phyloP scores from a whole-genome alignment of 2,329 filamentous ascomycete species.

The Colletotrichum sp. region DNA sequence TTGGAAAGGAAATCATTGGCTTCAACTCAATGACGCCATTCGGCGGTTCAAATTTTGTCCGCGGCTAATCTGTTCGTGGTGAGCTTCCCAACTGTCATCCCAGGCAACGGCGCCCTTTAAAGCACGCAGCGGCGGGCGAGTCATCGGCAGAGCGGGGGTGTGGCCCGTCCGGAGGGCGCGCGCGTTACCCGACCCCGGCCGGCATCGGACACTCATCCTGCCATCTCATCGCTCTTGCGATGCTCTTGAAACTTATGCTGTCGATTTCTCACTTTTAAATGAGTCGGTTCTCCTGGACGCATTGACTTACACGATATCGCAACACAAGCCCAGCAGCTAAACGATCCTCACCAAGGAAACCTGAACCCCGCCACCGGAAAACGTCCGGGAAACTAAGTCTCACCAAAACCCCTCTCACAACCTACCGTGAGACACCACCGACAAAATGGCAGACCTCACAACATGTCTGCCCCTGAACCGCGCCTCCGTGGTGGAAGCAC shows the following conservation, averaged over 20 bases:
- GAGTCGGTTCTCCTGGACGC: fast-evolving
- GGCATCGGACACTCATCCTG: not conserved
- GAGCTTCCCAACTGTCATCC: not conserved
- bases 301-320: not conserved
- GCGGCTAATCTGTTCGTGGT: not conserved
- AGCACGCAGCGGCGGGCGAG: not conserved
- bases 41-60: not conserved
- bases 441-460: constrained; percentile 57
- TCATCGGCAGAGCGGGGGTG: not conserved
- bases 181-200: not conserved
- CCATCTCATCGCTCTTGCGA: not conserved
- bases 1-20: not conserved
- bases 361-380: not conserved
- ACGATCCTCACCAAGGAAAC: not conserved
- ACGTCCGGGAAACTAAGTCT: not conserved
- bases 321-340: not conserved
- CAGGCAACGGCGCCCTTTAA: not conserved
- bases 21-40: not conserved
- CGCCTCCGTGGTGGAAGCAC: constrained; percentile 73
- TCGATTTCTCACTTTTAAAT: not conserved
- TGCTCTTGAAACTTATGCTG: not conserved
- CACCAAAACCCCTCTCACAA: not conserved
- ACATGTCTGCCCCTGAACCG: constrained; percentile 72
- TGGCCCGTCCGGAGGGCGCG: not conserved
- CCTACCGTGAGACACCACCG: not conserved